These are phyloP conservation scores for Plasmodium gaboni DNA, from an alignment of 169 alveolate genomes.

Conservation along the genomic window DNA sequence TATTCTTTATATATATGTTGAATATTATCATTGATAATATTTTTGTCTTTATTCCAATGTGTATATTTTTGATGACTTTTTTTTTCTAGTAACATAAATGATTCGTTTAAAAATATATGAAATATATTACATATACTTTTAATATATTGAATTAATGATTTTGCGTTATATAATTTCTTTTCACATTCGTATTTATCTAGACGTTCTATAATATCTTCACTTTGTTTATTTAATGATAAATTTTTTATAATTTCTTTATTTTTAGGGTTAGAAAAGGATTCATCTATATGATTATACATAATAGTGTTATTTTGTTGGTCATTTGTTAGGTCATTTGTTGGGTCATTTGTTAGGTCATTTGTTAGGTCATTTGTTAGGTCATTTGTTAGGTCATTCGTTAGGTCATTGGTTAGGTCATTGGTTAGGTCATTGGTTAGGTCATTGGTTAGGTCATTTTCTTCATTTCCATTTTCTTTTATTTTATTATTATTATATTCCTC, in stretches of 20 bases:
- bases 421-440: too few species aligned
- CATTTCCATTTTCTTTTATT: too few species aligned
- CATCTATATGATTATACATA: too few species aligned
- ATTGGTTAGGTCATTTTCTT: too few species aligned
- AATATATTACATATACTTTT: slow-evolving; percentile 12
- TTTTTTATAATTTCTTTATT: slow-evolving; percentile 11
- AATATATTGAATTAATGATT: slow-evolving; percentile 17
- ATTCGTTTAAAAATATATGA: slow-evolving; percentile 11
- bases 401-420: too few species aligned
- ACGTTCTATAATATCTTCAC: neutral
- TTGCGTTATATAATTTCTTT: neutral
- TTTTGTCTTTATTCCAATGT: neutral
- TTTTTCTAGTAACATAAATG: slow-evolving; percentile 7
- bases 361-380: too few species aligned
- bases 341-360: too few species aligned
- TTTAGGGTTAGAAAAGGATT: neutral
- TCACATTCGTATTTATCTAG: neutral
- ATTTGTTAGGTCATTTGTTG: too few species aligned
- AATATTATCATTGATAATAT: neutral
- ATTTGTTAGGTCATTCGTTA: too few species aligned
- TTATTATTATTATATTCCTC: too few species aligned
- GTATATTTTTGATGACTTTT: slow-evolving; percentile 8
- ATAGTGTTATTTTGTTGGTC: too few species aligned
- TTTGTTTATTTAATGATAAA: neutral
- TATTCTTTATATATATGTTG: slow-evolving; percentile 18